These are phyloP conservation scores for Mycena metata DNA, from an alignment of 768 basidiomycete genomes.

Conservation along the genomic window DNA sequence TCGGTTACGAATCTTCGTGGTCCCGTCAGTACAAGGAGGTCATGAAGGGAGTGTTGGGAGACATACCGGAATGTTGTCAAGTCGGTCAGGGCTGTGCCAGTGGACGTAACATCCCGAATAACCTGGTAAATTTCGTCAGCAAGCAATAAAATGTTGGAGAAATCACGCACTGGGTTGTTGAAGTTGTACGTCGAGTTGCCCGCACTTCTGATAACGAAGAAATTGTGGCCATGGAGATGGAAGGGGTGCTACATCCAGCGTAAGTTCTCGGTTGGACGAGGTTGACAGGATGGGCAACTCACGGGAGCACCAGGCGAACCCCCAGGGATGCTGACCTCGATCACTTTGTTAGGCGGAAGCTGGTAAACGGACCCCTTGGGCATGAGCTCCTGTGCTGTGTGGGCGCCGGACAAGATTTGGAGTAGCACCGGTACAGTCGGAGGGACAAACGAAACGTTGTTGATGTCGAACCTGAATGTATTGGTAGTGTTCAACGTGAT, in stretches of 20 bases:
- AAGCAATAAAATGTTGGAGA: neutral
- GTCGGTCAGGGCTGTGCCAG: slow-evolving; percentile 43
- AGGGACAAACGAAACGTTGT: slow-evolving; percentile 27
- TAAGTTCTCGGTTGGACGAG: neutral
- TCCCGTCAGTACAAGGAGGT: neutral
- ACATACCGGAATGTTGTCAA: slow-evolving; percentile 55
- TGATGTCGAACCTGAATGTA: slow-evolving; percentile 1
- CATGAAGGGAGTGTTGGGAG: neutral
- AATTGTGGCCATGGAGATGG: slow-evolving; percentile 52
- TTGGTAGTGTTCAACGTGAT: slow-evolving; percentile 7
- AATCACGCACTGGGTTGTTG: slow-evolving; percentile 54
- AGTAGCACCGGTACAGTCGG: slow-evolving; percentile 51
- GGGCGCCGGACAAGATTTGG: slow-evolving; percentile 53
- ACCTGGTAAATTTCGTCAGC: neutral
- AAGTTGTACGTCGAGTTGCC: slow-evolving; percentile 52
- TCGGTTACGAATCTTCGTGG: slow-evolving; percentile 46
- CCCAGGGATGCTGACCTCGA: slow-evolving; percentile 51
- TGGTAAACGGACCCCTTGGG: slow-evolving; percentile 47
- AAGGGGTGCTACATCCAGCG: slow-evolving; percentile 43
- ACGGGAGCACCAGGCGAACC: slow-evolving; percentile 43
- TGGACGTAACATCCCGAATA: slow-evolving; percentile 65
- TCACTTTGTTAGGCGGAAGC: slow-evolving; percentile 49
- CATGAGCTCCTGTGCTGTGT: slow-evolving; percentile 47
- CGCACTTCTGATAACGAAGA: slow-evolving; percentile 54
- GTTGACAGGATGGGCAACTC: slow-evolving; percentile 26